A percentile compares a stretch with the other conserved stretches of the same genome.
Conservation (phyloP, 169 alveolate genomes). For the Neospora caninum region DNA sequence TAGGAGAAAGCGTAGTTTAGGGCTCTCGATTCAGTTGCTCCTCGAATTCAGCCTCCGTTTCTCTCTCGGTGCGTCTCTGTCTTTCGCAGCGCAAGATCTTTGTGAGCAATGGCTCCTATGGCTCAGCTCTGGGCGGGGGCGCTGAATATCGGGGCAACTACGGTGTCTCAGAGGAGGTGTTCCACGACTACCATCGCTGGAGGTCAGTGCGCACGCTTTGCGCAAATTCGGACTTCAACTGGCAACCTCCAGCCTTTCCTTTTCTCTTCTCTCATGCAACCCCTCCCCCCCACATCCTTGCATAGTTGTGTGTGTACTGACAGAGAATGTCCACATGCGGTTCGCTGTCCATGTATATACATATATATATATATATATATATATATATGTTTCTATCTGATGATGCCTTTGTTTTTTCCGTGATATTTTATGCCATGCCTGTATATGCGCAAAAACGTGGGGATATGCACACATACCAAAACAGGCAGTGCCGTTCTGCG, state of each 20-base stretch:
- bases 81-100: not conserved
- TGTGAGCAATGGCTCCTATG: conserved; percentile 31
- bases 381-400: not conserved
- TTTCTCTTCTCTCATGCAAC: not conserved
- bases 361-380: not conserved
- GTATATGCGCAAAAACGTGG: not conserved
- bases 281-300: not conserved
- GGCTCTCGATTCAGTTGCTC: too few relatives aligned
- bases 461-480: not conserved
- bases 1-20: too few relatives aligned
- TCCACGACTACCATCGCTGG: conserved; percentile 34
- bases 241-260: not conserved
- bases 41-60: not conserved
- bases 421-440: not conserved
- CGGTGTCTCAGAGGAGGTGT: not conserved
- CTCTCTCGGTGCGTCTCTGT: not conserved
- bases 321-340: not conserved
- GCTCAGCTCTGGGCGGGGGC: conserved; percentile 41
- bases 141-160: conserved; percentile 42
- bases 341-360: not conserved
- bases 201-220: not conserved
- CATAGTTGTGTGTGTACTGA: not conserved
- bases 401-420: not conserved
- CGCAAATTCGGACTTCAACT: not conserved
- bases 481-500: too few relatives aligned